Percentiles rank a stretch among this genome's conserved stretches.
These are phyloP conservation scores for Dictyostelium firmibasis DNA, from an alignment of 78 protist genomes.

Conservation along the genomic window DNA sequence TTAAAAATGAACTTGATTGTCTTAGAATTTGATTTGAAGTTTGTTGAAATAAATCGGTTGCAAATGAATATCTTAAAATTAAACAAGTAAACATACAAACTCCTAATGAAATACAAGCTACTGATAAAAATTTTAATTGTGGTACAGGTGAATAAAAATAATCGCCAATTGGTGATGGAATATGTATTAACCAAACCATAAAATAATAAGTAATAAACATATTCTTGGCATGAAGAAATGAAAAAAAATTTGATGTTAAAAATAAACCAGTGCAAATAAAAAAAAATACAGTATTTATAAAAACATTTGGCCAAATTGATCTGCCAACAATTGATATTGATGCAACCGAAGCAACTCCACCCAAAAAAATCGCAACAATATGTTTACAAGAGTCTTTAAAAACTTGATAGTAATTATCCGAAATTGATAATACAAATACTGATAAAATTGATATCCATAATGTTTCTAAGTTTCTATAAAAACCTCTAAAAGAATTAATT, in stretches of 20 bases:
- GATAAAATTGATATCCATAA: neutral
- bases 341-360: neutral
- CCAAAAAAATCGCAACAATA: neutral
- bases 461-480: slow-evolving; percentile 8
- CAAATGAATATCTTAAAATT: neutral
- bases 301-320: slow-evolving; percentile 9
- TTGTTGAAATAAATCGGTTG: neutral
- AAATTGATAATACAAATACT: neutral
- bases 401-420: slow-evolving; percentile 9
- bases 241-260: neutral
- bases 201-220: slow-evolving; percentile 20
- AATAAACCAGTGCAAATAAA: neutral
- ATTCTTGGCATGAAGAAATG: slow-evolving; percentile 6
- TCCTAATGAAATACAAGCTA: neutral
- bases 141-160: slow-evolving; percentile 28
- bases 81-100: slow-evolving; percentile 12
- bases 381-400: slow-evolving; percentile 9
- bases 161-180: neutral
- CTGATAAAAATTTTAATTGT: slow-evolving; percentile 14
- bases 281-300: neutral
- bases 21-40: neutral
- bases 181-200: neutral
- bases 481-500: neutral
- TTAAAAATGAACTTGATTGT: neutral
- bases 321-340: slow-evolving; percentile 15